Evolutionary conservation across 352 stramenopile genomes (phyloP).

Genomic region (Pythium volutum): DNA sequence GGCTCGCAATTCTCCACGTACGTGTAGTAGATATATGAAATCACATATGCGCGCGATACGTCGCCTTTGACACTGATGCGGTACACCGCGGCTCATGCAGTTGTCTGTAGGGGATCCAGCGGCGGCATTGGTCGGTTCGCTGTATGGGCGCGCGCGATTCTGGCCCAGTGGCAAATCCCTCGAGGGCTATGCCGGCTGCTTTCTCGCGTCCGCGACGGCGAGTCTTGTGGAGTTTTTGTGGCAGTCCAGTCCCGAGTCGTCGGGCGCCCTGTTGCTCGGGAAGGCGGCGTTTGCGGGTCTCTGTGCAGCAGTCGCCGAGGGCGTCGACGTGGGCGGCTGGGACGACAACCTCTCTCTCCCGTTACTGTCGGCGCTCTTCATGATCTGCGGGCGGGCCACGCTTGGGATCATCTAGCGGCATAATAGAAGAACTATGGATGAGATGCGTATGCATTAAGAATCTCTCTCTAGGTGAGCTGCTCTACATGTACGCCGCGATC

Average conservation of each 20-base stretch:
- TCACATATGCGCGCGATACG: no score
- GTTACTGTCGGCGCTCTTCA: conserved; percentile 36
- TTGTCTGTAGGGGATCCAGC: conserved; percentile 50
- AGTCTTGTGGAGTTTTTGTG: conserved; percentile 14
- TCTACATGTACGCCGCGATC: conserved; percentile 57
- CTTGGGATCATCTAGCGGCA: conserved; percentile 5
- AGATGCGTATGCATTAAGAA: not conserved
- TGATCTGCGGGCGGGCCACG: conserved; percentile 11
- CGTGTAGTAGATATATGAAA: conserved; percentile 12
- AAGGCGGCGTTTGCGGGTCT: conserved; percentile 29
- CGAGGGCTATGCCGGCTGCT: conserved; percentile 45
- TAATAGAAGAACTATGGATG: not conserved
- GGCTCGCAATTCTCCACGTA: conserved; percentile 58
- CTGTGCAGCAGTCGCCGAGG: conserved; percentile 36
- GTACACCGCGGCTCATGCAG: conserved; percentile 25
- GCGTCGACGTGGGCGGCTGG: conserved; percentile 40
- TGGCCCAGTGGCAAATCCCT: conserved; percentile 38
- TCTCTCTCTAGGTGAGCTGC: not conserved
- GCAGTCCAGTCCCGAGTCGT: not conserved
- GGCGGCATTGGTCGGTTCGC: conserved; percentile 42
- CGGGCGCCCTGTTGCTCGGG: not conserved
- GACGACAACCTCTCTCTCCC: conserved; percentile 64
- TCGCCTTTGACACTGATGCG: no score
- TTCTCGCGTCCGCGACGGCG: conserved; percentile 24
- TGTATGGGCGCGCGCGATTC: conserved; percentile 28